Percentiles rank a stretch among this genome's conserved stretches.
These are phyloP conservation scores for Bacidia gigantensis DNA, from an alignment of 495 filamentous ascomycete species.

Conservation along the genomic window DNA sequence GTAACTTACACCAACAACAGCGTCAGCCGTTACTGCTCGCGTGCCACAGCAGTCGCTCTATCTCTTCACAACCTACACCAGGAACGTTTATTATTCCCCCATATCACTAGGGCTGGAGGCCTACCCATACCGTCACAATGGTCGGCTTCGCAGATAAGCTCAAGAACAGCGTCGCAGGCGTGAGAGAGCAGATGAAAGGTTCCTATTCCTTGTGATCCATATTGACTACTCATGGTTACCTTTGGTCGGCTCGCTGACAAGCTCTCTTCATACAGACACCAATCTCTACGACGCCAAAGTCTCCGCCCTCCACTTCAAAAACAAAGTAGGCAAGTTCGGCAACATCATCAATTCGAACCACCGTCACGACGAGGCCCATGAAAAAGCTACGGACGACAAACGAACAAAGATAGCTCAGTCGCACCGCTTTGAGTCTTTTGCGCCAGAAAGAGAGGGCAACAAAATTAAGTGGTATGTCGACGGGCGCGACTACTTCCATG, in stretches of 20 bases:
- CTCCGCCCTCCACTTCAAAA: slow-evolving; percentile 39
- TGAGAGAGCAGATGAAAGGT: slow-evolving; percentile 9
- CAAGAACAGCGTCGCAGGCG: slow-evolving; percentile 1
- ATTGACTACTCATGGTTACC: background rate
- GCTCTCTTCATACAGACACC: slow-evolving; percentile 16
- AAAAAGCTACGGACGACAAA: slow-evolving; percentile 70
- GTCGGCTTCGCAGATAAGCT: slow-evolving; percentile 6
- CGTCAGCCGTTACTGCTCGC: slow-evolving; percentile 5
- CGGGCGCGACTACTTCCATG: slow-evolving; percentile 83
- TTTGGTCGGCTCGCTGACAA: background rate
- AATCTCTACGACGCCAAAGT: slow-evolving; percentile 35
- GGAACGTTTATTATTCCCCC: background rate
- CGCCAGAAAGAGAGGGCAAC: slow-evolving; percentile 72
- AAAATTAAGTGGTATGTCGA: slow-evolving; percentile 96
- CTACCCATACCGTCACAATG: background rate
- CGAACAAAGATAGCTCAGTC: slow-evolving; percentile 54
- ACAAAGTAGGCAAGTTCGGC: slow-evolving; percentile 53
- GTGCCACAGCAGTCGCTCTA: background rate
- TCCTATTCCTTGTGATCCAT: background rate
- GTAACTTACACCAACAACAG: too few relatives aligned
- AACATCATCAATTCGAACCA: slow-evolving; percentile 79
- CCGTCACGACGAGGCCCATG: slow-evolving; percentile 88
- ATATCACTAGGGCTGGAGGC: too few relatives aligned
- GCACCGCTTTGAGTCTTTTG: slow-evolving; percentile 79
- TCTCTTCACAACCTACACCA: background rate